A percentile compares a stretch with the other conserved stretches of the same genome.
Evolutionary conservation across 768 basidiomycete species (phyloP).

Genomic region (Phaeolepiota aurea): DNA sequence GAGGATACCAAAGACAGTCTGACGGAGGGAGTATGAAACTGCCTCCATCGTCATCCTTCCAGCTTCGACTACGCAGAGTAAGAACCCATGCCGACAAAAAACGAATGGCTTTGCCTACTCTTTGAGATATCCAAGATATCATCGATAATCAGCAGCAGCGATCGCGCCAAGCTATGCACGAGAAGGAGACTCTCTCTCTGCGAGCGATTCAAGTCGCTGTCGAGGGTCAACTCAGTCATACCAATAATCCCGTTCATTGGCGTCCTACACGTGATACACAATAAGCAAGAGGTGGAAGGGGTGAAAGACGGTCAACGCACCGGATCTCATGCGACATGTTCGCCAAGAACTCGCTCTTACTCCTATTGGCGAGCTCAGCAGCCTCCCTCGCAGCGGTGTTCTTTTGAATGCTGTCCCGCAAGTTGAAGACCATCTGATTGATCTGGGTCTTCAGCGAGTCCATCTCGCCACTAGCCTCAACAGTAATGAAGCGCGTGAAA

Average conservation of each 20-base stretch:
- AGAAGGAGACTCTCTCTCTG: constrained; percentile 94
- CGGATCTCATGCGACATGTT: constrained; percentile 98
- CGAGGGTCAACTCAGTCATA: constrained; percentile 98
- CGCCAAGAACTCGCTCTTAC: constrained; percentile 96
- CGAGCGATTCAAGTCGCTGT: constrained; percentile 89
- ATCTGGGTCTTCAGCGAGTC: constrained; percentile 98
- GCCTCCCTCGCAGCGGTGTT: constrained; percentile 96
- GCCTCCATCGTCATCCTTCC: constrained; percentile 99
- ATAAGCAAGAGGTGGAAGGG: too few relatives aligned
- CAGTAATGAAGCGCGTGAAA: constrained; percentile 98
- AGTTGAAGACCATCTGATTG: constrained; percentile 98
- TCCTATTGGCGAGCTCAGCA: constrained; percentile 94
- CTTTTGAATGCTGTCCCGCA: constrained; percentile 96
- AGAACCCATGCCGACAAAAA: too few relatives aligned
- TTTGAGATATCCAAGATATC: constrained; percentile 99
- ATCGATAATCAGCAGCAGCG: constrained; percentile 92
- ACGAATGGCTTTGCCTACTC: constrained; percentile 67
- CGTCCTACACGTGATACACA: constrained; percentile 45
- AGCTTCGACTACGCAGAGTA: constrained; percentile 73
- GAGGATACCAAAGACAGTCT: constrained; percentile 93
- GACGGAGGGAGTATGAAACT: constrained; percentile 95
- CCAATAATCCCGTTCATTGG: constrained; percentile 99
- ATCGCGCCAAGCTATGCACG: constrained; percentile 90
- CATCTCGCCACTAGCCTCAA: constrained; percentile 98
- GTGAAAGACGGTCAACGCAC: too few relatives aligned